Evolutionary conservation across 106 monocot genomes (phyloP).

Genomic region (Hemerocallis citrina): DNA sequence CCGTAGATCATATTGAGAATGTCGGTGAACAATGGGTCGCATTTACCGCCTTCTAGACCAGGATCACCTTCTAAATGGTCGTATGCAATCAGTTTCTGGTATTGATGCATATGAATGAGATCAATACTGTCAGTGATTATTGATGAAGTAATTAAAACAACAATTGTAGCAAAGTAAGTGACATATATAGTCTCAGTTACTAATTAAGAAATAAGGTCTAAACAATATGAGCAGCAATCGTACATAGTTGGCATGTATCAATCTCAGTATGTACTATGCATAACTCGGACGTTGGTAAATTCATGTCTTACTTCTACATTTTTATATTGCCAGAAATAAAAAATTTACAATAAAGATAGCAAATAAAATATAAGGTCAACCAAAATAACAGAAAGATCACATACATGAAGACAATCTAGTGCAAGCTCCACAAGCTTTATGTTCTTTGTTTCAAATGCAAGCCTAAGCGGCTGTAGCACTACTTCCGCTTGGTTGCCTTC

Average conservation of each 20-base stretch:
- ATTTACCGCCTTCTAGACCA: constrained; percentile 81
- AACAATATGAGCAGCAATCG: no score
- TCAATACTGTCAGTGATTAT: neutral
- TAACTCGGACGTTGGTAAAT: no score
- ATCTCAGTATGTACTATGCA: no score
- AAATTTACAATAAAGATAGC: neutral
- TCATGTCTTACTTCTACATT: neutral
- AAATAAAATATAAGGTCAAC: neutral
- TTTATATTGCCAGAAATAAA: neutral
- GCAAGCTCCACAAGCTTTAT: constrained; percentile 88
- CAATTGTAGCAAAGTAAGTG: neutral
- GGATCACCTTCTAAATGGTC: constrained; percentile 98
- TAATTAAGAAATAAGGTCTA: no score
- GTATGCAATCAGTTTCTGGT: constrained; percentile 98
- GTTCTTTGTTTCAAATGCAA: constrained; percentile 91
- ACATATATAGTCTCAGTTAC: neutral
- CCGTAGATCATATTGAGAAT: constrained; percentile 85
- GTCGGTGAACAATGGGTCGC: constrained; percentile 58
- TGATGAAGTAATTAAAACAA: neutral
- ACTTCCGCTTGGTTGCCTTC: constrained; percentile 83
- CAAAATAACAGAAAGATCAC: neutral
- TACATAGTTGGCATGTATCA: no score
- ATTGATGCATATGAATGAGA: constrained; percentile 10
- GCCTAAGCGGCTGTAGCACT: constrained; percentile 82
- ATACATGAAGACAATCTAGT: constrained; percentile 96